phyloP scores from a whole-genome alignment of 2,329 filamentous ascomycete species.

The Monosporascus sp. region DNA sequence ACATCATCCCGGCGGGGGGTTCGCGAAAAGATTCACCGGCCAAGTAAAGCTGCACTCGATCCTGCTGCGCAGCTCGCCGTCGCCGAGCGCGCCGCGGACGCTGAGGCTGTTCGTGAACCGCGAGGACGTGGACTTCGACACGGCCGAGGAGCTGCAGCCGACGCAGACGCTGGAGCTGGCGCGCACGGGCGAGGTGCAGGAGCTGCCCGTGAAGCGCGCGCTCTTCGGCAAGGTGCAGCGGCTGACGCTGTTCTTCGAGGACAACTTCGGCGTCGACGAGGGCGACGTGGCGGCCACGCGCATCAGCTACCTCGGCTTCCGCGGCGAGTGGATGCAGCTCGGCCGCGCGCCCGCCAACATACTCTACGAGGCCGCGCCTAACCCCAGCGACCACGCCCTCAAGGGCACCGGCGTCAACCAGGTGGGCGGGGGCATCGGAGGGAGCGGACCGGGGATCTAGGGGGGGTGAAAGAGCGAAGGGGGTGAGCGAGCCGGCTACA shows the following conservation, averaged over 20 bases:
- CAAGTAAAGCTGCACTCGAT: slow-evolving; percentile 91
- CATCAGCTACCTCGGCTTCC: slow-evolving; percentile 82
- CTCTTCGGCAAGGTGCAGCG: slow-evolving; percentile 81
- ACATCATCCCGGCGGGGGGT: not conserved
- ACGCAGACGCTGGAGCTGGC: slow-evolving; percentile 69
- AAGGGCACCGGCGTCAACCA: slow-evolving; percentile 51
- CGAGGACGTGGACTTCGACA: slow-evolving; percentile 77
- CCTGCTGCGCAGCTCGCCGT: slow-evolving; percentile 72
- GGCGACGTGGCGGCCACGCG: slow-evolving; percentile 71
- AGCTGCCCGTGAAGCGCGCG: slow-evolving; percentile 81
- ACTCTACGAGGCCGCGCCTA: slow-evolving; percentile 88
- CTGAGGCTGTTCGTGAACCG: slow-evolving; percentile 86
- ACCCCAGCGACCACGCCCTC: slow-evolving; percentile 77
- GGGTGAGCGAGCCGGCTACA: not conserved
- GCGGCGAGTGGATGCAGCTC: slow-evolving; percentile 86
- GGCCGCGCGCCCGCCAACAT: slow-evolving; percentile 80
- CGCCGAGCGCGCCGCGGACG: slow-evolving; percentile 68
- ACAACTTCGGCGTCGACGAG: slow-evolving; percentile 69
- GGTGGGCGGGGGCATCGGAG: slow-evolving; percentile 51
- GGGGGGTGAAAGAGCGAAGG: not conserved
- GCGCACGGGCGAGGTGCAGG: slow-evolving; percentile 76
- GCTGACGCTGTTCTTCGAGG: slow-evolving; percentile 80
- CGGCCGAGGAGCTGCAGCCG: slow-evolving; percentile 62
- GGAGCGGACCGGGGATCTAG: slow-evolving; percentile 30
- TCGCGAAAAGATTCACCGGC: slow-evolving; percentile 68